Evolutionary conservation across 2,329 filamentous ascomycete species (phyloP).

Genomic region (Beauveria pseudobassiana): DNA sequence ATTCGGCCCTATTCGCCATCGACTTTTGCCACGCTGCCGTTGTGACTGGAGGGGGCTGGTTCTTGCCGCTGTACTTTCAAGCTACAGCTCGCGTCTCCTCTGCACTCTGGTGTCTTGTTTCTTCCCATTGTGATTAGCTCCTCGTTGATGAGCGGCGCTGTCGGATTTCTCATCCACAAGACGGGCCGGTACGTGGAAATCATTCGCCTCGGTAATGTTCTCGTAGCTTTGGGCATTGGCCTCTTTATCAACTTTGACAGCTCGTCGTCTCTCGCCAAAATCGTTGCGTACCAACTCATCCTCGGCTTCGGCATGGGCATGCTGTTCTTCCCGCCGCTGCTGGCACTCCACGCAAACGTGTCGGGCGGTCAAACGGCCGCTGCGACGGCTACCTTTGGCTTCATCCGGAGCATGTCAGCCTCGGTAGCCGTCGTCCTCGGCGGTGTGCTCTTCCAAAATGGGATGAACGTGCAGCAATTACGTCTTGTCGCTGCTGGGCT

Average conservation of each 20-base stretch:
- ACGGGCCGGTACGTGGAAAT: constrained; percentile 49
- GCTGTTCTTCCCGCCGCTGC: constrained; percentile 55
- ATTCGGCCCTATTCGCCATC: constrained; percentile 46
- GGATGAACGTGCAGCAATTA: constrained; percentile 27
- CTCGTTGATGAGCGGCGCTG: constrained; percentile 23
- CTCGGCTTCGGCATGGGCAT: constrained; percentile 54
- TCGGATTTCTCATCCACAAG: constrained; percentile 29
- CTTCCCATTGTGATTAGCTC: constrained; percentile 18
- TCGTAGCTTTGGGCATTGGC: constrained; percentile 54
- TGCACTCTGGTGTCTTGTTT: constrained; percentile 8
- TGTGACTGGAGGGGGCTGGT: constrained; percentile 56
- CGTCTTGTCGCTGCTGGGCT: constrained; percentile 1
- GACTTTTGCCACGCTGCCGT: constrained; percentile 40
- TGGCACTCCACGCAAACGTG: constrained; percentile 57
- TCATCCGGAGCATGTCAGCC: constrained; percentile 50
- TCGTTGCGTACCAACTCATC: constrained; percentile 50
- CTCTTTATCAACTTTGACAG: constrained; percentile 48
- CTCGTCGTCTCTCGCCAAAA: constrained; percentile 36
- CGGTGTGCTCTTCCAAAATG: constrained; percentile 30
- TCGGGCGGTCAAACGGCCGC: constrained; percentile 52
- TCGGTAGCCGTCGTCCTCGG: constrained; percentile 53
- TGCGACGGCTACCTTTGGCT: constrained; percentile 54
- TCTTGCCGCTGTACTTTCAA: constrained; percentile 68
- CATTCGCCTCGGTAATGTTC: constrained; percentile 44
- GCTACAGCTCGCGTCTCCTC: constrained; percentile 44